Evolutionary conservation across 2,329 filamentous ascomycete genomes (phyloP).

Genomic region (Seiridium cupressi): DNA sequence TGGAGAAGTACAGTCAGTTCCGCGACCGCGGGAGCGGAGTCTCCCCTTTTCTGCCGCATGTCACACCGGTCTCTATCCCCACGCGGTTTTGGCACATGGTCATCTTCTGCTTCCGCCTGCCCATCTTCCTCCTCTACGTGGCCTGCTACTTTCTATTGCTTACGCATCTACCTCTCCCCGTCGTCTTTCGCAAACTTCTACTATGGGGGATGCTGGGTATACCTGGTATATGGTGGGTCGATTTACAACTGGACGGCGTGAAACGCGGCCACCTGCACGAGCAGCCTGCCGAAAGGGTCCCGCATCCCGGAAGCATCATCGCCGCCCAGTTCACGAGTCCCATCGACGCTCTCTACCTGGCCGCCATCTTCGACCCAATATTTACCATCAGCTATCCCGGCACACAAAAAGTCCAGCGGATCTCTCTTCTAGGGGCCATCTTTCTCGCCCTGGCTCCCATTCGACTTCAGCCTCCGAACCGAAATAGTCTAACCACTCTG

Average conservation of each 20-base stretch:
- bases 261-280: slow-evolving; percentile 83
- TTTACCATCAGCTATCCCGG: slow-evolving; percentile 84
- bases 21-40: slow-evolving; percentile 93
- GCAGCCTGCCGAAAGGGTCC: slow-evolving; percentile 71
- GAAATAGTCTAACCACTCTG: slow-evolving; percentile 57
- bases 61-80: slow-evolving; percentile 61
- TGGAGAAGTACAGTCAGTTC: slow-evolving; percentile 96
- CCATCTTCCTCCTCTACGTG: slow-evolving; percentile 68
- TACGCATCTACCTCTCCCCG: slow-evolving; percentile 71
- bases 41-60: slow-evolving; percentile 87
- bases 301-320: slow-evolving; percentile 77
- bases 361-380: slow-evolving; percentile 92
- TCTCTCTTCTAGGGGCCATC: slow-evolving; percentile 76
- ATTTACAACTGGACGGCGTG: slow-evolving; percentile 96
- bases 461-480: slow-evolving; percentile 40
- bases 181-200: slow-evolving; percentile 71
- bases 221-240: slow-evolving; percentile 96
- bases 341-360: slow-evolving; percentile 89
- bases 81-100: slow-evolving; percentile 64
- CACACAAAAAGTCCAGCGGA: slow-evolving; percentile 69
- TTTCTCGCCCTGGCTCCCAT: slow-evolving; percentile 65
- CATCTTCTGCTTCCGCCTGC: slow-evolving; percentile 79
- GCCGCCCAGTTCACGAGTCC: slow-evolving; percentile 90
- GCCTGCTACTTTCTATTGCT: slow-evolving; percentile 76
- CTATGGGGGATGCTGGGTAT: slow-evolving; percentile 86